Percentiles rank a stretch among this genome's conserved stretches.
phyloP scores from a whole-genome alignment of 139 green algal species.

The Ettlia oleoabundans region DNA sequence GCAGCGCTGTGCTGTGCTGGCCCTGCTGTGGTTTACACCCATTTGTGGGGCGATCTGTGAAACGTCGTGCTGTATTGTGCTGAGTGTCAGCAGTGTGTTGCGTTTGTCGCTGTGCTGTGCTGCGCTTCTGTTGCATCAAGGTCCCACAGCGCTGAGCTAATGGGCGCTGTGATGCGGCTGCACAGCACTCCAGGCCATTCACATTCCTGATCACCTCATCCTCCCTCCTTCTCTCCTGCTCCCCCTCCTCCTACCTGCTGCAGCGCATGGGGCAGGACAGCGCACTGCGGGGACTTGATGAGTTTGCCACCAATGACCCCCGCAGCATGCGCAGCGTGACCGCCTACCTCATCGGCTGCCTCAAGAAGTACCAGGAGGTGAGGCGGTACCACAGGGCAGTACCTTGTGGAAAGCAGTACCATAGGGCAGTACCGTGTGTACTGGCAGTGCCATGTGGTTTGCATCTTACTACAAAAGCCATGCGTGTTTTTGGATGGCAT shows the following conservation, averaged over 20 bases:
- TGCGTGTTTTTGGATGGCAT: no score
- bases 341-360: slow-evolving; percentile 42
- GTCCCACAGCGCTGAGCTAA: no score
- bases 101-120: neutral
- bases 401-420: neutral
- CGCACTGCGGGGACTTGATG: slow-evolving; percentile 27
- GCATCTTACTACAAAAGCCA: no score
- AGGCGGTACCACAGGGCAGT: neutral
- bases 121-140: neutral
- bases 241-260: neutral
- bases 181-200: no score
- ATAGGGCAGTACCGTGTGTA: neutral
- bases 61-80: no score
- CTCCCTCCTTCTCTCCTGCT: neutral
- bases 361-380: slow-evolving; percentile 24
- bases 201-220: neutral
- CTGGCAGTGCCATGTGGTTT: neutral
- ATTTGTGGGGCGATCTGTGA: no score
- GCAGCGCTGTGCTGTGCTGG: neutral
- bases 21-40: neutral
- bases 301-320: slow-evolving; percentile 36
- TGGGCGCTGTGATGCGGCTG: no score
- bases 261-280: slow-evolving; percentile 7
- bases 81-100: neutral
- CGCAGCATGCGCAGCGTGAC: slow-evolving; percentile 25